Base-by-base conservation (phyloP, 108 stramenopile genomes). In the Heterococcus sp. region DNA sequence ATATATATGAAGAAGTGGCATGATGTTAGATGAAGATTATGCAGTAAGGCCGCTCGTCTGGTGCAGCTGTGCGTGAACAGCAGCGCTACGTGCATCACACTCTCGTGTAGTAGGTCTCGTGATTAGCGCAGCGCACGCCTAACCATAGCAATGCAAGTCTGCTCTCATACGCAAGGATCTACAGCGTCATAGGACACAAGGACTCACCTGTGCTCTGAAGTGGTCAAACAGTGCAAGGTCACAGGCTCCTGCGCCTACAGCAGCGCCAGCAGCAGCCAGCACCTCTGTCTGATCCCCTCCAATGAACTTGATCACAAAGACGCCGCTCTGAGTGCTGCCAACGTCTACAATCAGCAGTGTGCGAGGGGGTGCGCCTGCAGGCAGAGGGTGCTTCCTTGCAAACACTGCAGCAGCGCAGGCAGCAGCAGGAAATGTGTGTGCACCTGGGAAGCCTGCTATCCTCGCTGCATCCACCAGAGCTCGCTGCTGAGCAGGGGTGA, bases 21-120 rank as follows among this genome's bases (percentile, higher is more conserved):
- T 36, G 2, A 27, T 2, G 21, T 14, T 32, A 26, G 27, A n/a
- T 5, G 66, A 26, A 65, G 67, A 65, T 36, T 75, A 32, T 75
- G 66, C 32, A 80, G n/a, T 2, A 74, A 69, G 32, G 78, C 76
- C 29, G 74, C 82, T 64, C 33, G 36, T 14, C 72, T 14, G 77
- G 78, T 33, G 78, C 76, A n/a, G 1, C 71, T 32, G 29, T 73
- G 73, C 82, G 81, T 83, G 33, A 75, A 73, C 71, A 81, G 73
- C 34, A 83, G 35, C 71, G 75, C 35, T 31, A 36, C 27, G 11
- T 85, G 82, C 2, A 85, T n/a, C 64, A 33, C 79, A 69, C 83
- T 85, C 36, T 69, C 32, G 32, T 31, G 35, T 11, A 14, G 8
- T 21, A 21, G 14, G 46, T 8, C 46, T 8, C 46, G 46, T 14